Evolutionary conservation across 2,329 filamentous ascomycete species (phyloP), one percentile per base, ranked within the genome.

Genomic region (Fusarium cyanostomum): DNA sequence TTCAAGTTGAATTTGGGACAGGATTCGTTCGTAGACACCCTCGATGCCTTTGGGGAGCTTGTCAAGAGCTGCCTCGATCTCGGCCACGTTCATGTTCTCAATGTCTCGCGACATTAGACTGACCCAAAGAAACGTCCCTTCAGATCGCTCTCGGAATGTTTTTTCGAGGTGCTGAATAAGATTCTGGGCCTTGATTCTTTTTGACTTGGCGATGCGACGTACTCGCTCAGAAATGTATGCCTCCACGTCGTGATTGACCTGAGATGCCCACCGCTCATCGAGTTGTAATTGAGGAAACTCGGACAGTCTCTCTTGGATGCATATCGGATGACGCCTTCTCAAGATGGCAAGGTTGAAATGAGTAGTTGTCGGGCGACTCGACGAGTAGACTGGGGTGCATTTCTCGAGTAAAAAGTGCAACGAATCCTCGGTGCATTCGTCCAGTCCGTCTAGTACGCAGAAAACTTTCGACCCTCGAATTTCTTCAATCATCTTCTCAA

Each of bases 401-500:
- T 52, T 21, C 2, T 26, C 4, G 0, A 62, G 24, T 8, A 66
- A 8, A 0, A 21, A n/a, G 0, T n/a, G 7, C 1, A 66, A 8
- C 0, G 57, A 59, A 0, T 1, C 35, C 1, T 50, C 34, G 7
- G 59, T 39, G 10, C 61, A 62, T 28, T 66, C 62, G 5, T 66
- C 64, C 0, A 52, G 31, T 0, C 15, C 62, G 21, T 62, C 59
- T 0, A 64, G 10, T 0, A 64, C 5, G 0, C 62, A 62, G 18
- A 62, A 62, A 1, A 61, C 15, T 0, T 7, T 26, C 1, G 0
- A 3, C 0, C n/a, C 21, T 0, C 13, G 2, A 0, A 57, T n/a
- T 0, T 8, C 3, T 0, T 8, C 1, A 5, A 64, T 4, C 28
- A 41, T 34, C 0, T 30, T 10, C 3, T 49, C 18, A 3, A 62